Evolutionary conservation across 2,329 filamentous ascomycete genomes (phyloP), one percentile per base, ranked within the genome.

Genomic region (Sporothrix pseudoabietina): DNA sequence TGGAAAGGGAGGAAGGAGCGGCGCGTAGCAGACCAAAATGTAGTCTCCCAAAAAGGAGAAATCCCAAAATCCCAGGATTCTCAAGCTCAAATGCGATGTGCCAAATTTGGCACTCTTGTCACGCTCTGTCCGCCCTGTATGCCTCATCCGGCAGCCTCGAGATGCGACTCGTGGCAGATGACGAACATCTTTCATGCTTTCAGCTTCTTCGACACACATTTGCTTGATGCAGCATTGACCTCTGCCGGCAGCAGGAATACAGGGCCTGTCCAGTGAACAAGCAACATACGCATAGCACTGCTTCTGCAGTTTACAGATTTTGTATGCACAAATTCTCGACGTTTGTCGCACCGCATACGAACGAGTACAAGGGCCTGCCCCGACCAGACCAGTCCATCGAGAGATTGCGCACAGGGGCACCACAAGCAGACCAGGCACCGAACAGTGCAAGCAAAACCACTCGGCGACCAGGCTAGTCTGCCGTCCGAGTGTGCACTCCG

Each of bases 301-400:
- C 55, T 39, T 59, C 30, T 59, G 39, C 61, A 65, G 35, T 44
- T 26, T 22, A 54, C 19, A 22, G 52, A 22, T 10, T 30, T 44
- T 47, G 39, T 12, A 66, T 66, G 61, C 22, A 47, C 22, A 22
- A 30, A 66, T 47, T 65, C 39, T 47, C 61, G 39, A 66, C 19
- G 7, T 39, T 30, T 47, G 61, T 66, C 14, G 6, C 61, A 66
- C 61, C 4, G 22, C 61, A 68, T 52, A 32, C 65, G 44, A 52
- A 32, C 63, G 63, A 68, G 44, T 68, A 68, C 65, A 52, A 63
- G 39, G 65, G 41, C 22, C 65, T 52, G 26, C 65, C n/a, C 35
- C 47, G 52, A 5, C 52, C 6, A 59, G 47, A 32, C 14, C 49
- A 30, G 30, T 19, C 30, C 44, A 47, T 54, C 47, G 3, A 54